A percentile compares a stretch with the other conserved stretches of the same genome.
Evolutionary conservation across 331 rosid genomes (phyloP).

Genomic region (Malus hybrid): DNA sequence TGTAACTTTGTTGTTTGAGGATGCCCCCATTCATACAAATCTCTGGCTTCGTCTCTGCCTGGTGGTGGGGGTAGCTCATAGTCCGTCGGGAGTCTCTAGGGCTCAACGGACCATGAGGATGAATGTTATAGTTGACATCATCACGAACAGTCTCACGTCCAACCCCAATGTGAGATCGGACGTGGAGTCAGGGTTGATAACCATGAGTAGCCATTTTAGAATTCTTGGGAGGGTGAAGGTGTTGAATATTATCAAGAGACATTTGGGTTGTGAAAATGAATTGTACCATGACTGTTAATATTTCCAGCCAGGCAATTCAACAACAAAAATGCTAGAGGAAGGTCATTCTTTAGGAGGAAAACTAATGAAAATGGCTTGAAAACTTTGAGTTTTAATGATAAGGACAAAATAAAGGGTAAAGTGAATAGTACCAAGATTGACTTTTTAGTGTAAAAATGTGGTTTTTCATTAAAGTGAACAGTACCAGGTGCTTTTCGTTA

Average conservation of each 20-base stretch:
- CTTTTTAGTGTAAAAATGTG: too few relatives aligned
- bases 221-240: slow-evolving; percentile 55
- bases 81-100: slow-evolving; percentile 37
- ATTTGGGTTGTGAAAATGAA: slow-evolving; percentile 51
- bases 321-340: slow-evolving; percentile 45
- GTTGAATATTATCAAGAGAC: slow-evolving; percentile 30
- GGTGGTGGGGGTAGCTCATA: slow-evolving; percentile 44
- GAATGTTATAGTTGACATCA: slow-evolving; percentile 42
- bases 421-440: too few relatives aligned
- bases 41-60: not conserved
- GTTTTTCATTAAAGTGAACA: too few relatives aligned
- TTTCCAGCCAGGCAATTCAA: slow-evolving; percentile 33
- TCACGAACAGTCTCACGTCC: slow-evolving; percentile 10
- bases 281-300: slow-evolving; percentile 34
- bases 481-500: too few relatives aligned
- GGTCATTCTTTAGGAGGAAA: slow-evolving; percentile 12
- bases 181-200: slow-evolving; percentile 25
- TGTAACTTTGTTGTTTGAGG: too few relatives aligned
- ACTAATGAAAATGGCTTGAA: too few relatives aligned
- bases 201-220: slow-evolving; percentile 35
- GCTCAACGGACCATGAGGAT: slow-evolving; percentile 40
- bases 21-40: too few relatives aligned
- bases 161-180: slow-evolving; percentile 23
- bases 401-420: too few relatives aligned
- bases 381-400: too few relatives aligned